Percentiles rank a stretch among this genome's conserved stretches.
phyloP scores from a whole-genome alignment of 331 rosid species.

The Cydonia oblonga region DNA sequence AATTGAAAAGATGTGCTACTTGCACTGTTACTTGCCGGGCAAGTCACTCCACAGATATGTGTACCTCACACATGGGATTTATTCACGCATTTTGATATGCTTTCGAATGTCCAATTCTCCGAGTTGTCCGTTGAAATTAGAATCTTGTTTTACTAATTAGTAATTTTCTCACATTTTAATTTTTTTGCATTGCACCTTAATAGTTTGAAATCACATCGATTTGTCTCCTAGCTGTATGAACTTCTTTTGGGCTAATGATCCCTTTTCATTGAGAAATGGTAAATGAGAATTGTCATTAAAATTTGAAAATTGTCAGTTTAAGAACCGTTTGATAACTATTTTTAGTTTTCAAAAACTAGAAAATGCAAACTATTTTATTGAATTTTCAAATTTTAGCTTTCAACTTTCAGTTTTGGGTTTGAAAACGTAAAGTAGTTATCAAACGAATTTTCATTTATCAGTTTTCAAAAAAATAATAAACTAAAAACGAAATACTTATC shows the following conservation, averaged over 20 bases:
- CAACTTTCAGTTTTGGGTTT: too few relatives aligned
- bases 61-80: not conserved
- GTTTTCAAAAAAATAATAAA: too few relatives aligned
- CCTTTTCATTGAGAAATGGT: not conserved
- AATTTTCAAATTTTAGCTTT: not conserved
- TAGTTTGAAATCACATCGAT: not conserved
- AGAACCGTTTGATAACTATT: too few relatives aligned
- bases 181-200: not conserved
- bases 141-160: not conserved
- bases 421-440: not conserved
- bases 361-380: not conserved
- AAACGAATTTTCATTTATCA: not conserved
- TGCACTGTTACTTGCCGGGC: not conserved
- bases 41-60: not conserved
- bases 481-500: too few relatives aligned
- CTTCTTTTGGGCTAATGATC: too few relatives aligned
- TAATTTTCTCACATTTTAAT: too few relatives aligned
- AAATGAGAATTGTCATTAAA: too few relatives aligned
- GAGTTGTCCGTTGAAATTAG: not conserved
- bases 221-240: not conserved
- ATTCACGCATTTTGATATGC: not conserved
- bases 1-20: constrained; percentile 4
- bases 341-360: too few relatives aligned
- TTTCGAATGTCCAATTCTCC: not conserved
- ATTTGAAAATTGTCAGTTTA: too few relatives aligned